Percentiles rank a stretch among this genome's conserved stretches.
phyloP scores from a whole-genome alignment of 305 asterid species.

The Fraxinus ornus region DNA sequence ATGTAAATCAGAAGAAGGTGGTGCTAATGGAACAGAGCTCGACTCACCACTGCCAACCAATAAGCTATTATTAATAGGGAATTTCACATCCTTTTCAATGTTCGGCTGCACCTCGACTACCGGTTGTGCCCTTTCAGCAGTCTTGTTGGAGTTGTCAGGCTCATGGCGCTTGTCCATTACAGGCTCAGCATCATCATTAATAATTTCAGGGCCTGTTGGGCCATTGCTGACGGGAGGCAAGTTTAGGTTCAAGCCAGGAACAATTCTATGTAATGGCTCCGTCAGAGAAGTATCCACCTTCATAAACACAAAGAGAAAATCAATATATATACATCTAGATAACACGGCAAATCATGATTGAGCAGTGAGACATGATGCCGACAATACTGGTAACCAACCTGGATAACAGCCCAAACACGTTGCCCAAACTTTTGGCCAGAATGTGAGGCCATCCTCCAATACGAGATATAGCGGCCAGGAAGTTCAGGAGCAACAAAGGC shows the following conservation, averaged over 20 bases:
- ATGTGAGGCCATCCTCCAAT: conserved; percentile 89
- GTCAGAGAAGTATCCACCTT: conserved; percentile 59
- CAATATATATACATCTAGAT: background rate
- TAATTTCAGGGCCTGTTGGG: conserved; percentile 35
- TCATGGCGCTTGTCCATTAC: conserved; percentile 24
- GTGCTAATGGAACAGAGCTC: conserved; percentile 22
- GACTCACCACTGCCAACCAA: conserved; percentile 54
- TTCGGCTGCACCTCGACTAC: conserved; percentile 22
- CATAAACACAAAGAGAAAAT: background rate
- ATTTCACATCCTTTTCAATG: conserved; percentile 61
- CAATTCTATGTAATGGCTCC: conserved; percentile 31
- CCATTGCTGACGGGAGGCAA: conserved; percentile 52
- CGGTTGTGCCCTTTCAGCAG: conserved; percentile 32
- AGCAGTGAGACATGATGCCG: background rate
- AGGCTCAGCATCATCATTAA: conserved; percentile 33
- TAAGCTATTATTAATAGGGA: conserved; percentile 67
- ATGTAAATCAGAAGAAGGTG: conserved; percentile 36
- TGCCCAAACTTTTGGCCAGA: conserved; percentile 93
- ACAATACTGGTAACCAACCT: conserved; percentile 38
- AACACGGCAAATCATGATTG: background rate
- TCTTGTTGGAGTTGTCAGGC: conserved; percentile 26
- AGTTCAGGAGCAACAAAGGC: conserved; percentile 78
- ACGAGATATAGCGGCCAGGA: conserved; percentile 84
- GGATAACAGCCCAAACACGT: conserved; percentile 92
- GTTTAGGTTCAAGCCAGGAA: conserved; percentile 68